Evolutionary conservation across 305 asterid genomes (phyloP).

Genomic region (Fraxinus baroniana): DNA sequence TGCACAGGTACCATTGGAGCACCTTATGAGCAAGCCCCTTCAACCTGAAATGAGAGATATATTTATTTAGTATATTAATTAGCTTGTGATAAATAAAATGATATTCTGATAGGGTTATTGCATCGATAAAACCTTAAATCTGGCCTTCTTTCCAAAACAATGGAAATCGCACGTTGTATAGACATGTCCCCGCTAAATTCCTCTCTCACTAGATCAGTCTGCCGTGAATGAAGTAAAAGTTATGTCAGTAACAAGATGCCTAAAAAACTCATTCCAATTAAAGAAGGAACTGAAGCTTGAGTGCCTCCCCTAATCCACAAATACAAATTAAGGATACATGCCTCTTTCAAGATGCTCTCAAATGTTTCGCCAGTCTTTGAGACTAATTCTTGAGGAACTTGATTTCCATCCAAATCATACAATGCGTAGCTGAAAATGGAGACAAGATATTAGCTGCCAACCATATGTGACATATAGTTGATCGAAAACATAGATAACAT

Average conservation of each 20-base stretch:
- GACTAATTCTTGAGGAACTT: conserved; percentile 84
- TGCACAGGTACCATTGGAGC: conserved; percentile 95
- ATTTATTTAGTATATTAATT: background rate
- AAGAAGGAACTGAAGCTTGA: background rate
- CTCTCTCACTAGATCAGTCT: conserved; percentile 68
- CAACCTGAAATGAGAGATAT: conserved; percentile 46
- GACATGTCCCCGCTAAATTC: conserved; percentile 73
- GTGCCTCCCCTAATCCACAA: background rate
- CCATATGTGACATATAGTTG: background rate
- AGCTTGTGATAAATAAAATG: background rate
- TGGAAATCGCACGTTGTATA: conserved; percentile 66
- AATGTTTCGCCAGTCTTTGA: conserved; percentile 69
- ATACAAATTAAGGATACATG: conserved; percentile 9
- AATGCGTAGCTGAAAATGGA: conserved; percentile 68
- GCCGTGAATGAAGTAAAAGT: conserved; percentile 23
- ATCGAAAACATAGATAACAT: background rate
- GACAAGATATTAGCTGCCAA: background rate
- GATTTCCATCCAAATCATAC: conserved; percentile 75
- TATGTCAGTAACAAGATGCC: conserved; percentile 8
- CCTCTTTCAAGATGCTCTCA: conserved; percentile 81
- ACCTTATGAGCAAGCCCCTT: conserved; percentile 80
- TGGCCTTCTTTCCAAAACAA: conserved; percentile 73
- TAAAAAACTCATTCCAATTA: background rate
- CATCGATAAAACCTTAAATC: conserved; percentile 55
- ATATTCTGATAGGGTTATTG: background rate